phyloP scores from a whole-genome alignment of 148 eudicot species.

The Vaccinium vitisidaea region DNA sequence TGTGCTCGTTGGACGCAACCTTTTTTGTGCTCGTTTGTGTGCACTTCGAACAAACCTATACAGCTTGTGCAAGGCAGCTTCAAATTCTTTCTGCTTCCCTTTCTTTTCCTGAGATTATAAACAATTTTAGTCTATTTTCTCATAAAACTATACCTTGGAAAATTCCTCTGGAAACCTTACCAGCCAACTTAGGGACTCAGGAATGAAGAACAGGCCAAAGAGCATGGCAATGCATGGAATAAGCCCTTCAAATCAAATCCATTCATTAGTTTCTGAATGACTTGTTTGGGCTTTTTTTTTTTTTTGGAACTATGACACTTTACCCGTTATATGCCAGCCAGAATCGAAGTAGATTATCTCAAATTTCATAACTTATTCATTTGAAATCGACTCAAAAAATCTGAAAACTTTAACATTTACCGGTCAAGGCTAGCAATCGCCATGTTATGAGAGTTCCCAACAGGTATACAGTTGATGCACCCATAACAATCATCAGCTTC shows the following conservation, averaged over 20 bases:
- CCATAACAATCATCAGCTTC: slow-evolving; percentile 82
- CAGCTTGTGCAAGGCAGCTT: slow-evolving; percentile 43
- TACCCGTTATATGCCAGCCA: neutral
- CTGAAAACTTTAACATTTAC: slow-evolving; percentile 24
- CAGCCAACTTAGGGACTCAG: slow-evolving; percentile 97
- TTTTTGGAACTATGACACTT: neutral
- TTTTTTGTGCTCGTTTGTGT: too few species aligned
- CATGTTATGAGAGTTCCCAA: slow-evolving; percentile 66
- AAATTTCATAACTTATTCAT: neutral
- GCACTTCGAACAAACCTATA: too few species aligned
- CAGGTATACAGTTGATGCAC: slow-evolving; percentile 54
- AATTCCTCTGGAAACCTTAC: slow-evolving; percentile 27
- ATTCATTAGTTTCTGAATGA: neutral
- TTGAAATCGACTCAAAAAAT: neutral
- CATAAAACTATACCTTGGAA: neutral
- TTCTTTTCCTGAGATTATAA: slow-evolving; percentile 51
- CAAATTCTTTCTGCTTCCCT: slow-evolving; percentile 61
- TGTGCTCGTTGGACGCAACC: too few species aligned
- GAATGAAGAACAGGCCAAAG: slow-evolving; percentile 68
- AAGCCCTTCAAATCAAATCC: slow-evolving; percentile 42
- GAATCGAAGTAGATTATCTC: neutral
- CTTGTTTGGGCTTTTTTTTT: too few species aligned
- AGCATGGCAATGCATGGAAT: slow-evolving; percentile 61
- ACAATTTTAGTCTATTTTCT: neutral
- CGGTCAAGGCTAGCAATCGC: slow-evolving; percentile 67